A percentile compares a stretch with the other conserved stretches of the same genome.
These are phyloP conservation scores for Cercophora scortea DNA, from an alignment of 495 filamentous ascomycete species.

Conservation along the genomic window DNA sequence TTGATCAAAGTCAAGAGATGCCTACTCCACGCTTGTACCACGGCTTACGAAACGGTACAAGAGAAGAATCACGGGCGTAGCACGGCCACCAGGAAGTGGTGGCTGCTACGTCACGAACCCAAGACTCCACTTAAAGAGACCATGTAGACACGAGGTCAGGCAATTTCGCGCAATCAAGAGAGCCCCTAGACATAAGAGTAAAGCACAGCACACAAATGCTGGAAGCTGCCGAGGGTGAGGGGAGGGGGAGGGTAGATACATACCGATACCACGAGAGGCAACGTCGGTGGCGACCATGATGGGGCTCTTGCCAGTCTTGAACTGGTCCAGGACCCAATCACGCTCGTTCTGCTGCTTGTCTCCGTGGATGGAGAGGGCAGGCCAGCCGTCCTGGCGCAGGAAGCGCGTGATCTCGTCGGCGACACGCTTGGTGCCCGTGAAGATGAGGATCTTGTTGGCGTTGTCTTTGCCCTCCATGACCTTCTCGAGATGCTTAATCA, in stretches of 20 bases:
- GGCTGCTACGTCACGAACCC: constrained; percentile 69
- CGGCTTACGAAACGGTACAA: constrained; percentile 47
- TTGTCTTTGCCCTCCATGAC: constrained; percentile 86
- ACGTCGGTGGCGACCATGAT: constrained; percentile 99
- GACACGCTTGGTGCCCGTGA: constrained; percentile 97
- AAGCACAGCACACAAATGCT: constrained; percentile 74
- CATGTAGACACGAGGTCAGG: constrained; percentile 78
- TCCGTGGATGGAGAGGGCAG: constrained; percentile 95
- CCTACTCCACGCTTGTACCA: constrained; percentile 69
- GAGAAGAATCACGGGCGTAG: constrained; percentile 65
- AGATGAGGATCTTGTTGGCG: constrained; percentile 82
- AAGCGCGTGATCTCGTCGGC: constrained; percentile 98
- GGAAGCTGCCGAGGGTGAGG: constrained; percentile 47
- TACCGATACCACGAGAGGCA: constrained; percentile 99
- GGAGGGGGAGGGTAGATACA: constrained; percentile 54
- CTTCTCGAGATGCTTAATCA: constrained; percentile 96
- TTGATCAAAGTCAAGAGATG: constrained; percentile 61
- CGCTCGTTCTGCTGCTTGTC: constrained; percentile 99
- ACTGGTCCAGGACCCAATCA: constrained; percentile 99
- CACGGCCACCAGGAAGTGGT: constrained; percentile 44
- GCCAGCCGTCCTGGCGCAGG: constrained; percentile 98
- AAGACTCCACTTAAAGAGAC: constrained; percentile 73
- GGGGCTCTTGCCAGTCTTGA: constrained; percentile 92
- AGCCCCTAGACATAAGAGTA: constrained; percentile 80
- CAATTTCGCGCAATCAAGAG: constrained; percentile 71